Conservation (phyloP, 1,139 yeast genomes). For the Lodderomyces jiufengensis region DNA sequence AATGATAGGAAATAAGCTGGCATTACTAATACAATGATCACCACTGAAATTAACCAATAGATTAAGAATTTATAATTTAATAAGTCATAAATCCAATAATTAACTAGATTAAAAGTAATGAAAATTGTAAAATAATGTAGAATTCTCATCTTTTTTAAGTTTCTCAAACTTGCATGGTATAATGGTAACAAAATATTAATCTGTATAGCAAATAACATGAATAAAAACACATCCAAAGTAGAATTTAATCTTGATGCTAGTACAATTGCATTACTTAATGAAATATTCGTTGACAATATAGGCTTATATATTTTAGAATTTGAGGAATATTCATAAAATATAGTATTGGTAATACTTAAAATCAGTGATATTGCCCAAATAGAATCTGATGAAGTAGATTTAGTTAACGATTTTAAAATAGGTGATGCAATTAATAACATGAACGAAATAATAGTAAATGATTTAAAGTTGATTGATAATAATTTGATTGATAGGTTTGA, state of each 20-base stretch:
- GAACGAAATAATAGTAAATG: conserved; percentile 65
- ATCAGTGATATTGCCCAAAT: conserved; percentile 91
- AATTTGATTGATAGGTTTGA: neutral
- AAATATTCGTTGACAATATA: conserved; percentile 75
- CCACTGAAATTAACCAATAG: conserved; percentile 49
- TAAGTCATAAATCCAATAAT: conserved; percentile 18
- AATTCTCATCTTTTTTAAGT: conserved; percentile 27
- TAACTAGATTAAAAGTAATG: conserved; percentile 19
- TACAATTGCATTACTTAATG: conserved; percentile 84
- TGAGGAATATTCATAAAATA: conserved; percentile 64
- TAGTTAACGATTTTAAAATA: conserved; percentile 80
- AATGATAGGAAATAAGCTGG: conserved; percentile 70
- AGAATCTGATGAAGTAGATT: conserved; percentile 88
- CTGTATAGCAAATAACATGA: conserved; percentile 70
- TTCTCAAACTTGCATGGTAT: conserved; percentile 58
- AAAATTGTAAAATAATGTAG: conserved; percentile 23
- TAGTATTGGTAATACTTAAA: conserved; percentile 63
- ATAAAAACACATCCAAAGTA: conserved; percentile 76
- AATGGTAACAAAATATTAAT: conserved; percentile 70
- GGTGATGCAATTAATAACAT: conserved; percentile 80
- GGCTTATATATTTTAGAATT: conserved; percentile 45
- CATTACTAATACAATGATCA: conserved; percentile 50
- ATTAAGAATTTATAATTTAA: conserved; percentile 28
- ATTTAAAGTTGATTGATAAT: conserved; percentile 36
- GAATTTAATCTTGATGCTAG: conserved; percentile 78